These are phyloP conservation scores for Huntiella bhutanensis DNA, from an alignment of 2,329 filamentous ascomycete genomes.

Conservation along the genomic window DNA sequence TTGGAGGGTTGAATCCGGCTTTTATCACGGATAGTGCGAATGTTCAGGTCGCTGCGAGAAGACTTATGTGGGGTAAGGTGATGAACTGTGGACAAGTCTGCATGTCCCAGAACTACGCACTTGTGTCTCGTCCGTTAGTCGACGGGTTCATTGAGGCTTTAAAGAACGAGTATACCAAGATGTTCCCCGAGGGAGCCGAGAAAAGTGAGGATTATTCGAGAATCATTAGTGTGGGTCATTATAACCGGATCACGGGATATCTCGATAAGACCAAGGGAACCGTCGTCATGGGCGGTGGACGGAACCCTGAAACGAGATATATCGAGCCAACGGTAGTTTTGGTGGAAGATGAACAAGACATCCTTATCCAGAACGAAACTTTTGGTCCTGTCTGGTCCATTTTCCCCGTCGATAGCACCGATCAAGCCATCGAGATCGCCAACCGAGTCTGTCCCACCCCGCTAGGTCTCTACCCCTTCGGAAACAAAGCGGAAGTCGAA, in stretches of 20 bases:
- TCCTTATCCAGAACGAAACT: slow-evolving; percentile 63
- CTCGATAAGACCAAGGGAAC: slow-evolving; percentile 67
- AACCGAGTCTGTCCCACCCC: slow-evolving; percentile 71
- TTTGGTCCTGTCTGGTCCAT: slow-evolving; percentile 89
- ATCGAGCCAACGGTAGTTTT: slow-evolving; percentile 90
- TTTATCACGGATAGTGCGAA: slow-evolving; percentile 76
- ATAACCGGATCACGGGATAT: slow-evolving; percentile 73
- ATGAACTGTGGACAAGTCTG: slow-evolving; percentile 82
- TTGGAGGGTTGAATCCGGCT: slow-evolving; percentile 81
- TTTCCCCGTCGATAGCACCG: slow-evolving; percentile 57
- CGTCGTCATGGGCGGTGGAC: slow-evolving; percentile 70
- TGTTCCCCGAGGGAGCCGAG: slow-evolving; percentile 68
- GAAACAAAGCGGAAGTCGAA: slow-evolving; percentile 56
- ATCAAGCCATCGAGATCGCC: slow-evolving; percentile 67
- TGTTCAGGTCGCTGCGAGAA: slow-evolving; percentile 58
- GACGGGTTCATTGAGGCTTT: slow-evolving; percentile 56
- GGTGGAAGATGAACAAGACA: slow-evolving; percentile 55
- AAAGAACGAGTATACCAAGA: slow-evolving; percentile 50
- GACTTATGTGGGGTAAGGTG: slow-evolving; percentile 77
- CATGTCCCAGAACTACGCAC: slow-evolving; percentile 78
- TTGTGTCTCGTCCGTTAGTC: slow-evolving; percentile 59
- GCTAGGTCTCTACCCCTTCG: slow-evolving; percentile 70
- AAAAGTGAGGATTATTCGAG: slow-evolving; percentile 60
- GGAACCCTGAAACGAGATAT: slow-evolving; percentile 62
- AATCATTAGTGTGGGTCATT: slow-evolving; percentile 66